These are phyloP conservation scores for Litsea cubeba DNA, from an alignment of 164 flowering plant genomes.

Conservation along the genomic window DNA sequence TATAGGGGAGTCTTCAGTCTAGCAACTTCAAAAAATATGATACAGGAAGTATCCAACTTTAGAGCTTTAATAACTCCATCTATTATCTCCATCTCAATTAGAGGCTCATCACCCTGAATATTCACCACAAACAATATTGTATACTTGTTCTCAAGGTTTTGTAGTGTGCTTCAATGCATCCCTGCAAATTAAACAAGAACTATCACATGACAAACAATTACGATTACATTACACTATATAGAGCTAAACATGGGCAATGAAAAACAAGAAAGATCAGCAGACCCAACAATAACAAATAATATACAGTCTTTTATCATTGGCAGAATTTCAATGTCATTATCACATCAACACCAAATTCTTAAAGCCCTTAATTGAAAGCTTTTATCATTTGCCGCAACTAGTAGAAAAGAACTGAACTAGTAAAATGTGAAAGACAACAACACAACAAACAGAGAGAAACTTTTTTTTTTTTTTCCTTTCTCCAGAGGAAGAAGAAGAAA, in stretches of 20 bases:
- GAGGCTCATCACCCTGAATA: constrained; percentile 98
- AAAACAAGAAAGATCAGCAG: too few relatives aligned
- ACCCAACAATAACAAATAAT: neutral
- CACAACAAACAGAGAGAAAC: too few relatives aligned
- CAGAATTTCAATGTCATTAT: constrained; percentile 92
- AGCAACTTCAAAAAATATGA: too few relatives aligned
- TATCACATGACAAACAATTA: neutral
- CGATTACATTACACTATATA: neutral
- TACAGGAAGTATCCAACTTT: constrained; percentile 41
- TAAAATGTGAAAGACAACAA: too few relatives aligned
- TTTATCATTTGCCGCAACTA: constrained; percentile 95
- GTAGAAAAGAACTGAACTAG: constrained; percentile 1
- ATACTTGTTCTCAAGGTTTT: constrained; percentile 72
- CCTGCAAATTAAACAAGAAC: constrained; percentile 32
- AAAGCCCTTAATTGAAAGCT: constrained; percentile 86
- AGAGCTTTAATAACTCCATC: constrained; percentile 88
- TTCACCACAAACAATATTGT: constrained; percentile 73
- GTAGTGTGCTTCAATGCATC: constrained; percentile 84
- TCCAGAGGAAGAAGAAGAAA: too few relatives aligned
- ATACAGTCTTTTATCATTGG: constrained; percentile 62
- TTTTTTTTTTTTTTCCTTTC: too few relatives aligned
- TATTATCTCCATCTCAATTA: constrained; percentile 92
- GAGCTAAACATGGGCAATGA: constrained; percentile 2
- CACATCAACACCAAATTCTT: constrained; percentile 89
- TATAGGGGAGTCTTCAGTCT: too few relatives aligned